These are phyloP conservation scores for Venustampulla echinocandica DNA, from an alignment of 495 filamentous ascomycete genomes.

Conservation along the genomic window DNA sequence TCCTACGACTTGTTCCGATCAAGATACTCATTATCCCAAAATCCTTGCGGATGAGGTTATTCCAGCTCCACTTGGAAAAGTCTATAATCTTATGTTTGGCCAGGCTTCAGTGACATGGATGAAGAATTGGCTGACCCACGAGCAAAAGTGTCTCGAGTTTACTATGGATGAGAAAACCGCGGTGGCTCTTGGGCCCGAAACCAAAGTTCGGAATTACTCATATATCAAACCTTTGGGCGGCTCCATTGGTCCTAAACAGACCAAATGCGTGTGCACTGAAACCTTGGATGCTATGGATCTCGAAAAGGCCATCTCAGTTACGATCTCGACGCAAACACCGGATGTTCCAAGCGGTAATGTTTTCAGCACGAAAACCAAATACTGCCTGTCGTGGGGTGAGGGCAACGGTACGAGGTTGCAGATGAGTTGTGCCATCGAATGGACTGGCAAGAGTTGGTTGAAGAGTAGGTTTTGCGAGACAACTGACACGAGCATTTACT, in stretches of 20 bases:
- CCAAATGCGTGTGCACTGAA: conserved; percentile 87
- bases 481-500: background rate
- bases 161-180: conserved; percentile 69
- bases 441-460: conserved; percentile 96
- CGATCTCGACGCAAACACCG: conserved; percentile 76
- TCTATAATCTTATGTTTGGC: conserved; percentile 83
- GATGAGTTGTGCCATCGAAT: conserved; percentile 84
- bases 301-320: conserved; percentile 76
- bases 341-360: conserved; percentile 93
- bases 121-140: conserved; percentile 71
- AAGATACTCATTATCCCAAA: conserved; percentile 71
- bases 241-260: conserved; percentile 86
- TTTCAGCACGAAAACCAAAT: conserved; percentile 85
- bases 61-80: conserved; percentile 80
- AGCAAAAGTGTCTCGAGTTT: conserved; percentile 83
- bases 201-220: conserved; percentile 62
- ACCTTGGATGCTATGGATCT: conserved; percentile 73
- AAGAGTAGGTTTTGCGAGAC: conserved; percentile 55
- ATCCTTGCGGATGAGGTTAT: conserved; percentile 78
- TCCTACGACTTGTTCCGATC: conserved; percentile 76
- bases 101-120: conserved; percentile 69
- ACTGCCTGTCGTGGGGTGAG: conserved; percentile 86
- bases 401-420: conserved; percentile 75
- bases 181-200: conserved; percentile 57
- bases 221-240: conserved; percentile 88